Evolutionary conservation across 306 rosid species (phyloP), one percentile per base, ranked within the genome.

Genomic region (Benincasa hispida): DNA sequence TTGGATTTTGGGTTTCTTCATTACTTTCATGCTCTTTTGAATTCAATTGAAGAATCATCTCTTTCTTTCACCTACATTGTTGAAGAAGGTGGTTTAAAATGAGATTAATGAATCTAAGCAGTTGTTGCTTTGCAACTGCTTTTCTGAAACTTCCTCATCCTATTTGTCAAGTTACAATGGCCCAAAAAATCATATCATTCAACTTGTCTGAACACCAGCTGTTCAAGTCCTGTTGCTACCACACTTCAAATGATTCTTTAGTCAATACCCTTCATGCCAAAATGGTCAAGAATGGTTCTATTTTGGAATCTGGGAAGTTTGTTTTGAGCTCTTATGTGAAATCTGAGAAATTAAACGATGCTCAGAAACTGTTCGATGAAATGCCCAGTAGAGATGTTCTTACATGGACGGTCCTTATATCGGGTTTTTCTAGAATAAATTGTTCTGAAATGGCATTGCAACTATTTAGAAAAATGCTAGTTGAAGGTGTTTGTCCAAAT

Each of bases 401-500:
- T 12, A 66, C 93, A 1, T 93, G 97, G 97, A 87, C 96, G 7
- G 80, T 86, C 24, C 94, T 93, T 42, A 88, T 93, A 42, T 91
- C 96, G 0, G 96, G 88, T 69, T 90, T 85, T 82, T 85, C 92
- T 62, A 87, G 87, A 79, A 45, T 75, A 9, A 86, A 88, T 41
- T 82, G 75, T 27, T 86, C 84, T 28, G 72, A 65, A 22, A 34
- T 66, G 58, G 98, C 85, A 48, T 77, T 90, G 53, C 48, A 57
- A 51, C 92, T 88, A 57, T 87, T 91, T 55, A 84, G 91, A 75
- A 80, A 82, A 54, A 93, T 93, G 98, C 90, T 66, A 80, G 79
- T 37, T 30, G 85, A 87, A 79, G 89, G 83, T 82, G 85, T 86
- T 67, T 60, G 57, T 42, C 94, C 97, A 25, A 91, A 93, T 82